Conservation (phyloP, 352 stramenopile species). For the Pythium periplocum region DNA sequence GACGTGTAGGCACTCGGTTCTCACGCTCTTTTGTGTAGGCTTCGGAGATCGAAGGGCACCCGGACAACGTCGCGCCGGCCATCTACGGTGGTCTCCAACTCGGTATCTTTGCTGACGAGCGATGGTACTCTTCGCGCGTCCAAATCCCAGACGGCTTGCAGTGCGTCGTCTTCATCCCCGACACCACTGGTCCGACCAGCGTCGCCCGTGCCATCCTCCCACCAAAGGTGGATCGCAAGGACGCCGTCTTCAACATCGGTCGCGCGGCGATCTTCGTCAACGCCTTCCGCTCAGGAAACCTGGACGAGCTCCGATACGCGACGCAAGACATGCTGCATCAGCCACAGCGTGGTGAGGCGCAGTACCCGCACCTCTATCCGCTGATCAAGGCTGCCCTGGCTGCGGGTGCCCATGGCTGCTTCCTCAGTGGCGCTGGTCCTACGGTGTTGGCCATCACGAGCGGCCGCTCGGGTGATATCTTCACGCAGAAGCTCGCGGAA, state of each 20-base stretch:
- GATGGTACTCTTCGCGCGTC: conserved; percentile 97
- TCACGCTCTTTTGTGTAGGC: conserved; percentile 28
- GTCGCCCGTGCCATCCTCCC: conserved; percentile 91
- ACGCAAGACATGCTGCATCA: conserved; percentile 95
- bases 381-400: conserved; percentile 96
- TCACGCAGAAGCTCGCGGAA: conserved; percentile 93
- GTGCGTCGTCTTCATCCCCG: conserved; percentile 98
- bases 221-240: conserved; percentile 81
- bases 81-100: conserved; percentile 99
- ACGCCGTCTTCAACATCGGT: conserved; percentile 97
- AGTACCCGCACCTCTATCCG: conserved; percentile 96
- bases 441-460: conserved; percentile 98
- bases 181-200: conserved; percentile 95
- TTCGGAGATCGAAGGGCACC: conserved; percentile 97
- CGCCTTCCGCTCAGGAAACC: conserved; percentile 93
- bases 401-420: conserved; percentile 92
- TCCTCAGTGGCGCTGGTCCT: conserved; percentile 96
- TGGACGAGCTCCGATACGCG: conserved; percentile 94
- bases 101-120: conserved; percentile 89
- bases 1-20: not conserved
- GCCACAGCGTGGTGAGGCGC: conserved; percentile 91
- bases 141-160: conserved; percentile 94
- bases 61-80: conserved; percentile 98
- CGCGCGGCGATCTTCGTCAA: conserved; percentile 97
- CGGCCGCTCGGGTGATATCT: conserved; percentile 97